Evolutionary conservation across 2,329 filamentous ascomycete genomes (phyloP).

Genomic region (Sordariomycetes sp.): DNA sequence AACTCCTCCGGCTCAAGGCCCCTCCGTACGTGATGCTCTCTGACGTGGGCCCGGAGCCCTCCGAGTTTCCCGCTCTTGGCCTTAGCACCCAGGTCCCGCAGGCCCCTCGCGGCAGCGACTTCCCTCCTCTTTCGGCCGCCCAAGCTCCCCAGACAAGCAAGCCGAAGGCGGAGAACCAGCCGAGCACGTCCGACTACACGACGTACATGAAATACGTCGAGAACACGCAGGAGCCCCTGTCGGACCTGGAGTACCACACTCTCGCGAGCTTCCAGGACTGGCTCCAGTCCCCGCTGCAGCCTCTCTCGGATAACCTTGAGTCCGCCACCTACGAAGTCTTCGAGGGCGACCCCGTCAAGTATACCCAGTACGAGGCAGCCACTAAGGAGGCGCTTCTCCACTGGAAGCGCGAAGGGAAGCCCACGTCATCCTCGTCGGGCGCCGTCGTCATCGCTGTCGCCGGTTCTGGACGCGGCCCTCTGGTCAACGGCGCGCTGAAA

Average conservation of each 20-base stretch:
- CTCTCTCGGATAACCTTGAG: slow-evolving; percentile 90
- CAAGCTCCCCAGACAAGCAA: slow-evolving; percentile 17
- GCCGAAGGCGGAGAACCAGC: slow-evolving; percentile 11
- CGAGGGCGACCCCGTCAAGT: slow-evolving; percentile 96
- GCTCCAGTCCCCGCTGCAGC: slow-evolving; percentile 88
- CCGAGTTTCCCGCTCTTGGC: slow-evolving; percentile 11
- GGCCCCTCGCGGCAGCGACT: slow-evolving; percentile 24
- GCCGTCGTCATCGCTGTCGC: slow-evolving; percentile 82
- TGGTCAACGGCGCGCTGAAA: slow-evolving; percentile 77
- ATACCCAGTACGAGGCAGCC: slow-evolving; percentile 86
- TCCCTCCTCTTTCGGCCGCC: slow-evolving; percentile 64
- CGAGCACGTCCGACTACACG: slow-evolving; percentile 38
- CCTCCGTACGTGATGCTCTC: slow-evolving; percentile 53
- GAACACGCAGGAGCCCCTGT: slow-evolving; percentile 59
- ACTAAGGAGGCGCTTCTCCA: slow-evolving; percentile 72
- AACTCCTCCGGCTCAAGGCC: slow-evolving; percentile 54
- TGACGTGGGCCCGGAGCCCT: slow-evolving; percentile 42
- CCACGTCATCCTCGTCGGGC: slow-evolving; percentile 60
- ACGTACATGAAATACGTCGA: slow-evolving; percentile 81
- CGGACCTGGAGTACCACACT: slow-evolving; percentile 37
- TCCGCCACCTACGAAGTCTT: slow-evolving; percentile 98
- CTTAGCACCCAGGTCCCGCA: neutral
- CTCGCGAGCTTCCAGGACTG: slow-evolving; percentile 72
- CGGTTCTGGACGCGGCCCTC: slow-evolving; percentile 82
- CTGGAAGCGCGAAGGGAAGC: slow-evolving; percentile 62